Evolutionary conservation across 2,329 filamentous ascomycete genomes (phyloP).

Genomic region (Pyrenophora seminiperda): DNA sequence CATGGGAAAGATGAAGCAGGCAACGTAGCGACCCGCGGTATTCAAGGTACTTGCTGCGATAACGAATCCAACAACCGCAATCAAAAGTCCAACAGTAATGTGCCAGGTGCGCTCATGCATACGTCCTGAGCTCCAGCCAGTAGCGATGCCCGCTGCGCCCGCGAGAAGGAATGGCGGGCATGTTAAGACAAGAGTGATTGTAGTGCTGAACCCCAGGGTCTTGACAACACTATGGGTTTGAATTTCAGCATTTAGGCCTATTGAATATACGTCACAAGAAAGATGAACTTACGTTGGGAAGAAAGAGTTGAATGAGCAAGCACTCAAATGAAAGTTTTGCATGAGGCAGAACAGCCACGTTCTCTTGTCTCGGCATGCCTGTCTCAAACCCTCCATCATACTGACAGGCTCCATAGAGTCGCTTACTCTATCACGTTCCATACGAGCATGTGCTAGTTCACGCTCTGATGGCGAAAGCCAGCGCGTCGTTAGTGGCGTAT

Average conservation of each 20-base stretch:
- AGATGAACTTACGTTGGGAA: conserved; percentile 35
- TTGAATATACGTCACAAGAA: not conserved
- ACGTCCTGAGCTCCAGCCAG: conserved; percentile 58
- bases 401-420: conserved; percentile 42
- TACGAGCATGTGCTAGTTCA: conserved; percentile 44
- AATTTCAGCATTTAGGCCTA: not conserved
- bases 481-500: conserved; percentile 46
- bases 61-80: conserved; percentile 53
- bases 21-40: conserved; percentile 35
- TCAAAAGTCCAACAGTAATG: conserved; percentile 51
- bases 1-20: conserved; percentile 40
- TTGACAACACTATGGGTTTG: conserved; percentile 35
- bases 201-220: conserved; percentile 46
- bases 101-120: conserved; percentile 59
- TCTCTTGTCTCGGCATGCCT: conserved; percentile 35
- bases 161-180: conserved; percentile 58
- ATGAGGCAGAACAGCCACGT: conserved; percentile 43
- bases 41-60: conserved; percentile 37
- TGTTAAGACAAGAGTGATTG: conserved; percentile 43
- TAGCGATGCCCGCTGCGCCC: conserved; percentile 53
- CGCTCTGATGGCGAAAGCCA: conserved; percentile 56
- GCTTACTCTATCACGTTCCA: conserved; percentile 57
- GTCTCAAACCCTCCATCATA: conserved; percentile 35
- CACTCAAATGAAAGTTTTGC: conserved; percentile 38
- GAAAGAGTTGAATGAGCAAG: conserved; percentile 41